Conservation (phyloP, 805 yeast species). For the Saccharomycopsis sp. region DNA sequence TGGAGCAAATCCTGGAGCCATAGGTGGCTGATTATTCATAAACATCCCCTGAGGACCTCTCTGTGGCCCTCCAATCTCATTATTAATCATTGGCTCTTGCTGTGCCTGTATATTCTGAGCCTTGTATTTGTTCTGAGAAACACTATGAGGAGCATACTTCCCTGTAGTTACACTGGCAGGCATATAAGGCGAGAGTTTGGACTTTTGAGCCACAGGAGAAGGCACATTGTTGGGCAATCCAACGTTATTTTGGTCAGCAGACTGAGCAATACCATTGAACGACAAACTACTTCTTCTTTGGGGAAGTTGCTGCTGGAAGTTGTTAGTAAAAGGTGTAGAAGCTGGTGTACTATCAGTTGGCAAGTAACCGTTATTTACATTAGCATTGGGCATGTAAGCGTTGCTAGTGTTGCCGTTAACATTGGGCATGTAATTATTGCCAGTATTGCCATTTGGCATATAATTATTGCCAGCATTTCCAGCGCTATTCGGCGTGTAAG, state of each 20-base stretch:
- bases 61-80: too few species aligned
- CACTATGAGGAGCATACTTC: slow-evolving; percentile 9
- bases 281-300: neutral
- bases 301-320: neutral
- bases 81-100: too few species aligned
- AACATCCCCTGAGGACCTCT: too few species aligned
- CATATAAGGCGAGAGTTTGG: neutral
- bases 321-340: neutral
- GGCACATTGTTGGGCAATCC: neutral
- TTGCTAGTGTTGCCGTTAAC: neutral
- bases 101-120: too few species aligned
- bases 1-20: too few species aligned
- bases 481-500: too few species aligned
- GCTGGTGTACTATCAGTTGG: neutral
- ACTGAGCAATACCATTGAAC: neutral
- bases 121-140: neutral
- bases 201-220: neutral
- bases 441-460: neutral
- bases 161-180: slow-evolving; percentile 1
- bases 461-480: too few species aligned
- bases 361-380: neutral
- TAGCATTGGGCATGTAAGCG: neutral
- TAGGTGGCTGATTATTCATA: too few species aligned
- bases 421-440: neutral
- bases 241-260: too few species aligned